Evolutionary conservation across 2,329 filamentous ascomycete species (phyloP).

Genomic region (Verticillium zaregamsianum): DNA sequence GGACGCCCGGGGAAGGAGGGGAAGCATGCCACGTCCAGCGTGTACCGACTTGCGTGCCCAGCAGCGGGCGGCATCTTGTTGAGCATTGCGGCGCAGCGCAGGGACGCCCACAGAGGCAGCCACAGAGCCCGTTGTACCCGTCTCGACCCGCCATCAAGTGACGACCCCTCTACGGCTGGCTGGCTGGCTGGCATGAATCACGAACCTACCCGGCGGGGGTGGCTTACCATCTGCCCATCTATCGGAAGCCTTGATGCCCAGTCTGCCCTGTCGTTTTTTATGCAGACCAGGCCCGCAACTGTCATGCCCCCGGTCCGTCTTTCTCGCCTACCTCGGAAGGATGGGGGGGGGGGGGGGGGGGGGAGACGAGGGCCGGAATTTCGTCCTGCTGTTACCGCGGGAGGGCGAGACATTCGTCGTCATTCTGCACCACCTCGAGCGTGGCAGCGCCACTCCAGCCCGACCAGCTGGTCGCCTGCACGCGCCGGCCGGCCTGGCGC

Average conservation of each 20-base stretch:
- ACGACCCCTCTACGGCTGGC: background rate
- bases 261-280: background rate
- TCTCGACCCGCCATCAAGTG: background rate
- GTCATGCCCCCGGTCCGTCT: background rate
- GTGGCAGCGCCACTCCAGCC: background rate
- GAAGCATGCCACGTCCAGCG: background rate
- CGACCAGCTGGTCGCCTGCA: background rate
- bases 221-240: background rate
- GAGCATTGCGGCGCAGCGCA: slow-evolving; percentile 2
- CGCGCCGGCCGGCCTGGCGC: background rate
- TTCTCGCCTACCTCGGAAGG: too few relatives aligned
- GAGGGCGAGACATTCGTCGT: background rate
- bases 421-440: background rate
- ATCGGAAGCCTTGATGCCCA: background rate
- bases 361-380: background rate
- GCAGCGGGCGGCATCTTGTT: slow-evolving; percentile 9
- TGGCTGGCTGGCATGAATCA: background rate
- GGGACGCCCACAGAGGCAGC: background rate
- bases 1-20: background rate
- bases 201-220: background rate
- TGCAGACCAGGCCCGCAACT: background rate
- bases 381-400: background rate
- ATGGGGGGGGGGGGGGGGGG: too few relatives aligned
- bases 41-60: background rate
- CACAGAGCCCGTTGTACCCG: background rate